Base-by-base conservation (phyloP, 2,329 filamentous ascomycete genomes). In the Apiospora arundinis region DNA sequence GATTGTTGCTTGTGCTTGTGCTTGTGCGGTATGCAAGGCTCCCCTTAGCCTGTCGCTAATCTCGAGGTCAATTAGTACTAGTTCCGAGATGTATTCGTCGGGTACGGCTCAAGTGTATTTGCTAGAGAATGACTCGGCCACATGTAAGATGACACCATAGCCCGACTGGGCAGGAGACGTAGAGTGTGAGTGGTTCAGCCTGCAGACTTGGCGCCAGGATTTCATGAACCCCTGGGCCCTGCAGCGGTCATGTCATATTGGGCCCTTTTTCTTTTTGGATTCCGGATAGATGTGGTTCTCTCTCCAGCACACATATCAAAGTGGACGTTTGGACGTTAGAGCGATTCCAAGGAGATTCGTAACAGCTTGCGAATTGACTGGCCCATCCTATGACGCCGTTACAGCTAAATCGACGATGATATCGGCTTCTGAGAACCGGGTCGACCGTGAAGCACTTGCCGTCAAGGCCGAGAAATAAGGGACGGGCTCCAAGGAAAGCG, bases 51-150 rank as follows among this genome's bases (percentile, higher is more conserved):
- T n/a, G 40, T 67, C 65, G 65, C 65, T 67, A 67, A 67, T 67
- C 65, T 67, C n/a, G 25, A 23, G 40, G 40, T 67, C 56, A 63
- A 63, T 63, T 25, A 49, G 46, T 56, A 37, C 45, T 40, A 40
- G 67, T 56, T 56, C 67, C 67, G 67, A 69, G n/a, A 69, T 40
- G 67, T 69, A 69, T 69, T 69, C 67, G 67, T 69, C 67, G 23
- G 45, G 21, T 49, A 52, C 18, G 45, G 18, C 48, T 56, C 11
- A n/a, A 25, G 45, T 49, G 46, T 14, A 46, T 49, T 49, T 69
- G 45, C 67, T 56, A 49, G 46, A 69, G 46, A 69, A 49, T 69
- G 67, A 69, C 67, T 69, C 67, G 67, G 67, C 45, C 46, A 46
- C 67, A 32, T 69, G 67, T 56, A 25, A 42, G 28, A 69, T 69